Evolutionary conservation across 768 basidiomycete species (phyloP), one percentile per base, ranked within the genome.

Genomic region (Tephrocybe sp.): DNA sequence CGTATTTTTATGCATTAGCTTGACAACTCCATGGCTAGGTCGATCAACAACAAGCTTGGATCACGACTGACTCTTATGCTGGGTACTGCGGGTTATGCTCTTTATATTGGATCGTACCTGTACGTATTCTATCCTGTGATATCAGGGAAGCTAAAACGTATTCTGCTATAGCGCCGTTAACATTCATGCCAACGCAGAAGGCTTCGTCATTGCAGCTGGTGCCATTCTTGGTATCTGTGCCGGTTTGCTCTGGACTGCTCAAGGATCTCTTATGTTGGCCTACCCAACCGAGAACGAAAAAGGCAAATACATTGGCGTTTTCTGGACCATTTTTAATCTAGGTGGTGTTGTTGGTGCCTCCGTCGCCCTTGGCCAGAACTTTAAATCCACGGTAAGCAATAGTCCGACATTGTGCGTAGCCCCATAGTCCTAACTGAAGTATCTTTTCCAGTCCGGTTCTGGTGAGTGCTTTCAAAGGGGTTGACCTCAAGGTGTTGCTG

Each of bases 321-420:
- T 92, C 69, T 92, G 90, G 90, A 67, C 76, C 40, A 86, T 92
- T 52, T 92, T 93, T 73, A 91, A 92, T 59, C 55, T 90, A 20
- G 89, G 89, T 34, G 83, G 84, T 52, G 87, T 93, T 41, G 82
- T 92, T 39, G 89, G 90, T 20, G 80, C 88, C 3, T 72, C 85
- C 10, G 87, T 92, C 26, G 82, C 88, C 12, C 73, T 92, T 38
- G 91, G 80, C 0, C 71, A 80, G 56, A 91, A 91, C 62, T 83
- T 80, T 61, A 61, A 85, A 44, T 84, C 83, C 11, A 70, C 62
- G 59, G 87, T 85, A 55, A 23, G 76, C 26, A 20, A 66, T 4
- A 43, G 3, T 4, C 22, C 3, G 7, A 33, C 43, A 36, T 26
- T 20, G 35, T 41, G 6, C 36, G 23, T 14, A 38, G n/a, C 16